phyloP scores from a whole-genome alignment of 345 rosid species.

The Murraya koenigii region DNA sequence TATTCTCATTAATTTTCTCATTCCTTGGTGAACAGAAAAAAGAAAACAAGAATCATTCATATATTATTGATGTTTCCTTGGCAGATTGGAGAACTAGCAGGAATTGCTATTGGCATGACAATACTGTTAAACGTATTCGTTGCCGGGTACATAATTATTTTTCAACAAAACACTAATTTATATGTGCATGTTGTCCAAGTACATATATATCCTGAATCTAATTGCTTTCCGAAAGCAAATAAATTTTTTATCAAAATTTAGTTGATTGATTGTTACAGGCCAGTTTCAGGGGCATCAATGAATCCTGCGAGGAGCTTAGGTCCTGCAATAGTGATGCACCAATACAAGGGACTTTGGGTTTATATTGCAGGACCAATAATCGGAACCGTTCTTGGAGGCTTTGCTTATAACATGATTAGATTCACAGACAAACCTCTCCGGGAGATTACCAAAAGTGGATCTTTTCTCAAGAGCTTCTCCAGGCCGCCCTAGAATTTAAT shows the following conservation, averaged over 20 bases:
- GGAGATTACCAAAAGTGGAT: constrained; percentile 15
- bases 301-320: constrained; percentile 86
- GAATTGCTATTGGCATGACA: constrained; percentile 57
- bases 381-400: constrained; percentile 57
- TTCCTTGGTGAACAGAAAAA: no score
- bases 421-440: constrained; percentile 46
- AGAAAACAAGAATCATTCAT: not conserved
- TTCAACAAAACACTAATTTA: no score
- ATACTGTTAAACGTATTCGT: constrained; percentile 44
- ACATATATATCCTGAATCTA: no score
- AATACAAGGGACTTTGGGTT: constrained; percentile 57
- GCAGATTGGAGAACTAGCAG: constrained; percentile 44
- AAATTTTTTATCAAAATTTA: no score
- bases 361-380: constrained; percentile 52
- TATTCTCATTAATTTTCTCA: no score
- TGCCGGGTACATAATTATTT: constrained; percentile 36
- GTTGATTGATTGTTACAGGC: constrained; percentile 32
- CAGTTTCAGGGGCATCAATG: constrained; percentile 77
- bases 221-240: no score
- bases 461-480: constrained; percentile 18
- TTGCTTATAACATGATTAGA: constrained; percentile 51
- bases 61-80: not conserved
- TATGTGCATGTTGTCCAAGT: no score
- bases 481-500: no score
- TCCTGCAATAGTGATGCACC: constrained; percentile 57